A percentile compares a stretch with the other conserved stretches of the same genome.
phyloP scores from a whole-genome alignment of 495 filamentous ascomycete genomes.

The Friedmanniomyces simplex region DNA sequence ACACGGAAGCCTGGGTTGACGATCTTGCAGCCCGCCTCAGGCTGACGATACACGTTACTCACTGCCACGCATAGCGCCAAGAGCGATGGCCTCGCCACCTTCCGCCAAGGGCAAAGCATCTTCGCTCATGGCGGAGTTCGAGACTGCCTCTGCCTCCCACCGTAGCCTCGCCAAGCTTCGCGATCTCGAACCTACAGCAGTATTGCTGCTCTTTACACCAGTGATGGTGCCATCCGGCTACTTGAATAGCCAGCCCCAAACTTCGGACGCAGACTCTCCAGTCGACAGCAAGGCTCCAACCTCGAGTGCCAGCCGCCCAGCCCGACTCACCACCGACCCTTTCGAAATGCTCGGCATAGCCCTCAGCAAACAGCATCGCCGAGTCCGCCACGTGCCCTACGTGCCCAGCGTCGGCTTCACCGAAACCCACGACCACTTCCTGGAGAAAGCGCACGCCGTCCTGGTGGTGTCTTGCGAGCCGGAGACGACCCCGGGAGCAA shows the following conservation, averaged over 20 bases:
- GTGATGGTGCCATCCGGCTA: conserved; percentile 5
- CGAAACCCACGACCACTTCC: conserved; percentile 28
- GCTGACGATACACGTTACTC: background rate
- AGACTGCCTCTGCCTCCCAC: background rate
- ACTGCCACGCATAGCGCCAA: background rate
- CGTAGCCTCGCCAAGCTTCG: background rate
- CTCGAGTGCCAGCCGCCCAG: background rate
- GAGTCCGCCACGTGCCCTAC: conserved; percentile 34
- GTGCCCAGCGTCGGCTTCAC: conserved; percentile 29
- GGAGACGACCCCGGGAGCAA: background rate
- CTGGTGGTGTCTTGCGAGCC: conserved; percentile 25
- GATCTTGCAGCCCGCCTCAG: background rate
- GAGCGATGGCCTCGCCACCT: background rate
- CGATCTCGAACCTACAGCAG: background rate
- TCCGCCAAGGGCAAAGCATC: background rate
- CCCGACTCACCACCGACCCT: conserved; percentile 23
- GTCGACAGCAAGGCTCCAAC: background rate
- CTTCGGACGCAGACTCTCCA: background rate
- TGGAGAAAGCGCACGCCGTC: conserved; percentile 27
- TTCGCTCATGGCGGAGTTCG: conserved; percentile 1
- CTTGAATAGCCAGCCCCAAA: background rate
- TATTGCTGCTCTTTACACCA: conserved; percentile 20
- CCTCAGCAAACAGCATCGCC: conserved; percentile 23
- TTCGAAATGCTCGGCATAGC: conserved; percentile 34
- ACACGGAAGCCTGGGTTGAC: conserved; percentile 6